A percentile compares a stretch with the other conserved stretches of the same genome.
Conservation (phyloP, 2,329 filamentous ascomycete species). For the Meredithiella fracta region DNA sequence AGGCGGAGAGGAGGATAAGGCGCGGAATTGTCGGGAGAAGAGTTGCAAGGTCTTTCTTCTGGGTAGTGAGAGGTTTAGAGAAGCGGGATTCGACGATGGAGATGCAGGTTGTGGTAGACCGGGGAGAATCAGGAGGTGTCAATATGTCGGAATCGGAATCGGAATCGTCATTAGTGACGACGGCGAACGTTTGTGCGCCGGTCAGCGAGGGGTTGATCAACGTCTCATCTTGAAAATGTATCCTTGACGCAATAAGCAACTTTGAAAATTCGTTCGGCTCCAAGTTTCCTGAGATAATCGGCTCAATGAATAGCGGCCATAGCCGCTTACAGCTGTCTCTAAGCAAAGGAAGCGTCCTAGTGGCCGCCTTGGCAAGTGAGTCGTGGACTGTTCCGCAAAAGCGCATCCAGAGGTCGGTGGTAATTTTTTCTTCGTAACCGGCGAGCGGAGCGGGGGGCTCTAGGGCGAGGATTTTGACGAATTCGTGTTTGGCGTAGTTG, state of each 20-base stretch:
- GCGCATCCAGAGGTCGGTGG: conserved; percentile 56
- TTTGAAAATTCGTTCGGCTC: conserved; percentile 68
- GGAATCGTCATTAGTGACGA: not conserved
- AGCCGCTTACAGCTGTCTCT: conserved; percentile 52
- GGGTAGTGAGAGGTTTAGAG: not conserved
- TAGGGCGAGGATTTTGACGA: conserved; percentile 57
- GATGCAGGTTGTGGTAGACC: conserved; percentile 9
- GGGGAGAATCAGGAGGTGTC: not conserved
- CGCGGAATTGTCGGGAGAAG: conserved; percentile 57
- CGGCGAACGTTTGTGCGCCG: conserved; percentile 15
- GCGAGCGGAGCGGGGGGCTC: conserved; percentile 27
- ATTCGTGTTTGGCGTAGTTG: conserved; percentile 66
- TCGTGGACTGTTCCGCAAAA: conserved; percentile 81
- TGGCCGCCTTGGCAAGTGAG: conserved; percentile 62
- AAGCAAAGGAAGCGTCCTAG: conserved; percentile 62
- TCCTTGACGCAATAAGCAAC: conserved; percentile 54
- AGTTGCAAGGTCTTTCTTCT: conserved; percentile 29
- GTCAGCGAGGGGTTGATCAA: conserved; percentile 49
- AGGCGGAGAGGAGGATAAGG: conserved; percentile 58
- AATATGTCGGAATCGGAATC: not conserved
- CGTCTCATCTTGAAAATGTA: conserved; percentile 57
- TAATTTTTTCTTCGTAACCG: conserved; percentile 37
- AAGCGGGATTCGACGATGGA: not conserved
- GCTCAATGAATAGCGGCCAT: conserved; percentile 73
- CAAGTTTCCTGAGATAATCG: conserved; percentile 57